Percentiles rank a stretch among this genome's conserved stretches.
These are phyloP conservation scores for Populus deltoides DNA, from an alignment of 345 rosid genomes.

Conservation along the genomic window DNA sequence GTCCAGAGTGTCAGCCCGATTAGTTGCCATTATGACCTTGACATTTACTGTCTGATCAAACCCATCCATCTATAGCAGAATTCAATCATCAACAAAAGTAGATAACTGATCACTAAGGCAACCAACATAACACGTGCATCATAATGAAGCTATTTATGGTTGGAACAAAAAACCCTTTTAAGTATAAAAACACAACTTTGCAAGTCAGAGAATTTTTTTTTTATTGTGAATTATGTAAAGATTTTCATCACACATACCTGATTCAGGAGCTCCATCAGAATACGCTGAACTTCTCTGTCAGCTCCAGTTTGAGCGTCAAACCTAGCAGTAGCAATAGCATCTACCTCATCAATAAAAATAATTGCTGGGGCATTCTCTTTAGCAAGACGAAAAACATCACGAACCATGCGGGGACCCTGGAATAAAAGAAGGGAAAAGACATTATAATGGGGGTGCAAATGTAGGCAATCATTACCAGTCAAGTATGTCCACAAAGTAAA, in stretches of 20 bases:
- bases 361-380: slow-evolving; percentile 99
- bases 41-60: slow-evolving; percentile 97
- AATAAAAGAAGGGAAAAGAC: slow-evolving; percentile 10
- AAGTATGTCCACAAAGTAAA: neutral
- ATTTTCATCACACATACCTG: slow-evolving; percentile 46
- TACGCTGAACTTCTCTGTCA: slow-evolving; percentile 97
- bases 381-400: slow-evolving; percentile 97
- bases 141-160: neutral
- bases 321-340: slow-evolving; percentile 98
- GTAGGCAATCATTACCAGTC: neutral
- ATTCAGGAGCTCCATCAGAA: slow-evolving; percentile 92
- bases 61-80: slow-evolving; percentile 65
- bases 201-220: neutral
- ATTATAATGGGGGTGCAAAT: neutral
- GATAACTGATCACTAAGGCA: neutral
- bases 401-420: slow-evolving; percentile 99
- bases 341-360: slow-evolving; percentile 95
- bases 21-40: slow-evolving; percentile 97
- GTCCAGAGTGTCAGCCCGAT: slow-evolving; percentile 94
- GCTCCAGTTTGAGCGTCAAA: slow-evolving; percentile 99
- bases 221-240: neutral
- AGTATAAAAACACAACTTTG: neutral
- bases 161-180: neutral
- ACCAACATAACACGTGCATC: neutral
- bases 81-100: slow-evolving; percentile 19